These are phyloP conservation scores for Pisolithus sp. DNA, from an alignment of 768 basidiomycete species.

Conservation along the genomic window DNA sequence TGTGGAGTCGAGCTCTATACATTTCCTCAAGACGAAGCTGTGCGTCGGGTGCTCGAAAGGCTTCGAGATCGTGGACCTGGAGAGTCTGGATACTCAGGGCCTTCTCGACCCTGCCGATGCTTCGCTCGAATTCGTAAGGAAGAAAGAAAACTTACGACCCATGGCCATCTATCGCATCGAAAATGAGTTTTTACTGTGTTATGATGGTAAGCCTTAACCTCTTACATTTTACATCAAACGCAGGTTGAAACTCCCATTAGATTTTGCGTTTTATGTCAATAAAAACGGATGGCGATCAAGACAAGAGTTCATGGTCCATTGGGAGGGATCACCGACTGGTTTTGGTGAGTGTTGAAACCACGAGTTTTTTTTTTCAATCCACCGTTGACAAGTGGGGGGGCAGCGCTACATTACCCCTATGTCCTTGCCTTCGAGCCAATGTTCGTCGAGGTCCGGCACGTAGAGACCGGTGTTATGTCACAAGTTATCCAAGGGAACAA, in stretches of 20 bases:
- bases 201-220: constrained; percentile 65
- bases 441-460: constrained; percentile 94
- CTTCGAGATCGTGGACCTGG: constrained; percentile 97
- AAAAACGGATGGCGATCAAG: constrained; percentile 89
- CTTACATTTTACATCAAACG: constrained; percentile 1
- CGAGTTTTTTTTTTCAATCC: background rate
- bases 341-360: constrained; percentile 64
- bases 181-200: constrained; percentile 94
- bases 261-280: constrained; percentile 99
- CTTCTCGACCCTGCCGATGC: constrained; percentile 89
- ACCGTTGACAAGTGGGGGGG: constrained; percentile 4
- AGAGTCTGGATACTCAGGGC: constrained; percentile 94
- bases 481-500: constrained; percentile 95
- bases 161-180: constrained; percentile 97
- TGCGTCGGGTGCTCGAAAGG: constrained; percentile 97
- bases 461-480: constrained; percentile 84
- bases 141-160: constrained; percentile 80
- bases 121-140: constrained; percentile 89
- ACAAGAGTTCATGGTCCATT: constrained; percentile 89
- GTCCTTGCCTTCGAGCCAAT: constrained; percentile 94
- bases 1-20: constrained; percentile 92
- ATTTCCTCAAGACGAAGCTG: constrained; percentile 94
- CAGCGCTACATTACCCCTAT: constrained; percentile 94
- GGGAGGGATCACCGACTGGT: constrained; percentile 91
- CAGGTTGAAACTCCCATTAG: constrained; percentile 35